These are phyloP conservation scores for Lathyrus sativus DNA, from an alignment of 306 rosid genomes.

Conservation along the genomic window DNA sequence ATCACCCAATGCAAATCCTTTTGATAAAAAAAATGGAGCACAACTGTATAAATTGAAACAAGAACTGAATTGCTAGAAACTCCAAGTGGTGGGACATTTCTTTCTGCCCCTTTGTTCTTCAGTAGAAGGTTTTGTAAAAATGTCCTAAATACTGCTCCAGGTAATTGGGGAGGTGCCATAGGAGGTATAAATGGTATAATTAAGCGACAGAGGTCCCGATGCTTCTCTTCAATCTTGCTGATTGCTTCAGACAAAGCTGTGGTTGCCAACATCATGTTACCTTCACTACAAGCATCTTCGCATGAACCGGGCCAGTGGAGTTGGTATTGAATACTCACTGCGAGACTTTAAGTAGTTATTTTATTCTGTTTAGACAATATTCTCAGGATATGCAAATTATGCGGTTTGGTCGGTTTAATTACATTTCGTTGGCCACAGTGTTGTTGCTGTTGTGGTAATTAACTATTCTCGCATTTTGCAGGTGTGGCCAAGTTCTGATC, in stretches of 20 bases:
- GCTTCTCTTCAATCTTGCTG: constrained; percentile 94
- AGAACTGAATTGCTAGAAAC: constrained; percentile 87
- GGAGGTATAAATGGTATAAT: constrained; percentile 97
- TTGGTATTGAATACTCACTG: too few relatives aligned
- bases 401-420: too few relatives aligned
- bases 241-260: constrained; percentile 85
- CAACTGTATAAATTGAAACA: constrained; percentile 84
- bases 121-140: constrained; percentile 75
- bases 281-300: constrained; percentile 76
- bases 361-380: too few relatives aligned
- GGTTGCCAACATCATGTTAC: constrained; percentile 80
- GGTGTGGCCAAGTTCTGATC: too few relatives aligned
- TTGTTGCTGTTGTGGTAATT: too few relatives aligned
- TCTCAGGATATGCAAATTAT: too few relatives aligned
- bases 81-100: constrained; percentile 76
- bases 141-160: constrained; percentile 87
- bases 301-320: constrained; percentile 95
- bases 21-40: constrained; percentile 92
- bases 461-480: too few relatives aligned
- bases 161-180: constrained; percentile 73
- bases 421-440: too few relatives aligned
- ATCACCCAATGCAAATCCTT: constrained; percentile 83
- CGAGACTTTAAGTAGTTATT: too few relatives aligned
- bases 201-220: constrained; percentile 84
- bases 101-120: constrained; percentile 90